Base-by-base conservation (phyloP, 129 eudicot species). In the Ambrosia artemisiifolia region DNA sequence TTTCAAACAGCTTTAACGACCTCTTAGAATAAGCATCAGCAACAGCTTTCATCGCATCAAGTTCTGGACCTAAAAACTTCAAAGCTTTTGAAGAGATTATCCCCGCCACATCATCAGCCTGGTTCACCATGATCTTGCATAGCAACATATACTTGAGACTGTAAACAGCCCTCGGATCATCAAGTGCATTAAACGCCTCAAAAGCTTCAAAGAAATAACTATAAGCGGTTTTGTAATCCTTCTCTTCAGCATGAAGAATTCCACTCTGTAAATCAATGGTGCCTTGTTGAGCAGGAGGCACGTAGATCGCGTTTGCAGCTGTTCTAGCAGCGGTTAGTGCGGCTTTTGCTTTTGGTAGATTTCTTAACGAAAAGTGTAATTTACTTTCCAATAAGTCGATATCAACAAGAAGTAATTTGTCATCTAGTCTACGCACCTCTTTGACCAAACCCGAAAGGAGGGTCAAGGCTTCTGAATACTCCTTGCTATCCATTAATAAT, bases 41-140 rank as follows among this genome's bases (percentile, higher is more conserved):
- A 33, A 88, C 83, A 44, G 95, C 87, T 76, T 85, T 85, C 95
- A 88, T 85, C 16, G 95, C 95, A 67, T 88, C 95, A 14, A 88
- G 85, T 63, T 85, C 88, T 9, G 91, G 95, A 10, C 95, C 95
- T 64, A 81, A 77, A 68, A 83, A 85, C 49, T 85, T 81, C 75
- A 88, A 74, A 18, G 85, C 95, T 67, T 88, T 88, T 0, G 87
- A 83, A 19, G 95, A 88, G 17, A 88, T 83, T 8, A 85, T 84
- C 30, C 96, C 96, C 0, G 96, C 89, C 69, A 88, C 91, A 9
- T 83, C 91, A 83, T 86, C 87, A 13, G 85, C 85, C 70, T 83
- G 87, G 73, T 80, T 86, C 83, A 83, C 91, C 91, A 83, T 86
- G 67, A 86, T 82, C 36, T 83, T 86, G 79, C 85, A 86, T 70